These are phyloP conservation scores for Lipomyces lipofer DNA, from an alignment of 805 yeast species.

Conservation along the genomic window DNA sequence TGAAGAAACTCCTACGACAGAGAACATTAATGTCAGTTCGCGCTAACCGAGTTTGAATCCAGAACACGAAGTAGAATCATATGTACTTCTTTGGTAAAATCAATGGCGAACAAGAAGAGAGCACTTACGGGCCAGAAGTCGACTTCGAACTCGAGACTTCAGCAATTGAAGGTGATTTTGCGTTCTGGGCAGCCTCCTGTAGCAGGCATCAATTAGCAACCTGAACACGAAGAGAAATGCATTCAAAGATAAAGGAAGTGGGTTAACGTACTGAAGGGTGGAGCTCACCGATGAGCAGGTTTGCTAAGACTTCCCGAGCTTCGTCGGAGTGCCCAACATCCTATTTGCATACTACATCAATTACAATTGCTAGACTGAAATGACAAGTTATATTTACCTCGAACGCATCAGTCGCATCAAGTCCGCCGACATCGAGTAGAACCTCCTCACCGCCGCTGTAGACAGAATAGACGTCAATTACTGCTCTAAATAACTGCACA, in stretches of 20 bases:
- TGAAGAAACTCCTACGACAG: conserved; percentile 4
- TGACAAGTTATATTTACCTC: conserved; percentile 47
- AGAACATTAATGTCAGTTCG: neutral
- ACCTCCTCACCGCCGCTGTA: conserved; percentile 76
- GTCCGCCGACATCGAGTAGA: conserved; percentile 74
- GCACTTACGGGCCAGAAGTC: conserved; percentile 6
- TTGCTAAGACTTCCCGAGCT: conserved; percentile 74
- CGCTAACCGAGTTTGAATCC: neutral
- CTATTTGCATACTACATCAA: conserved; percentile 39
- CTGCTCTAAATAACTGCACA: neutral
- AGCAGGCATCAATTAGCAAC: neutral
- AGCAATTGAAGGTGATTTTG: conserved; percentile 3
- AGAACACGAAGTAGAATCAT: neutral
- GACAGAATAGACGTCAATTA: neutral
- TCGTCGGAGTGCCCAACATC: conserved; percentile 98
- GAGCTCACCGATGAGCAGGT: conserved; percentile 72
- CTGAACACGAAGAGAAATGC: no score
- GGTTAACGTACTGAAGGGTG: conserved; percentile 48
- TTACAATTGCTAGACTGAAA: neutral
- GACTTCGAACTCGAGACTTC: neutral
- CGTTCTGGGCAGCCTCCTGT: conserved; percentile 1
- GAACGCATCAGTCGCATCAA: conserved; percentile 69
- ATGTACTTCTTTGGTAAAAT: neutral
- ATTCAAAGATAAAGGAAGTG: neutral
- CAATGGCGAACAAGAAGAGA: no score